Conservation (phyloP, 225 moss, liverwort and hornwort genomes). For the Ulota crispa region DNA sequence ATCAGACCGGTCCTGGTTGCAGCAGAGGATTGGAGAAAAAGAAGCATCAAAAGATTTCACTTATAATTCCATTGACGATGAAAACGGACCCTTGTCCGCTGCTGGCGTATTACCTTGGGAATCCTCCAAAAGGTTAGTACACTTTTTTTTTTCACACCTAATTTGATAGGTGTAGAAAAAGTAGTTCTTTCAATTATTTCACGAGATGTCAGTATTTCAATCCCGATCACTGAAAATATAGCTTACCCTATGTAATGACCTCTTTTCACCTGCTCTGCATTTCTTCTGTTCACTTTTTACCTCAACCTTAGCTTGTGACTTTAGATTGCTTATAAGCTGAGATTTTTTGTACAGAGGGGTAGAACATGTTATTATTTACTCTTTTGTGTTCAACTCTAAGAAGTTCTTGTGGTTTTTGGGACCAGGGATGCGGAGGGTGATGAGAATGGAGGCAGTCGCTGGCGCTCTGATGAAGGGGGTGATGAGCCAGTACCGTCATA, state of each 20-base stretch:
- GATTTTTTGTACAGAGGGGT: neutral
- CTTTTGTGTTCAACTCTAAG: neutral
- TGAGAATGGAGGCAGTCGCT: conserved; percentile 58
- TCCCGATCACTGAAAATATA: neutral
- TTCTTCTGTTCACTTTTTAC: neutral
- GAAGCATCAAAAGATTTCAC: conserved; percentile 24
- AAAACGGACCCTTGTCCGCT: conserved; percentile 21
- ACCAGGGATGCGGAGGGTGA: conserved; percentile 37
- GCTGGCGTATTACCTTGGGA: conserved; percentile 39
- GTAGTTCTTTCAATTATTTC: neutral
- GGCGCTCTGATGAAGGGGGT: conserved; percentile 59
- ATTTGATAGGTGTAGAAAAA: neutral
- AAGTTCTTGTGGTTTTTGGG: conserved; percentile 8
- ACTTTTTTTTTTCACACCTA: neutral
- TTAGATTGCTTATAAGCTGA: neutral
- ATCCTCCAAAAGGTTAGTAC: conserved; percentile 39
- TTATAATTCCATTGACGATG: conserved; percentile 21
- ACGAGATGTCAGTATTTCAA: neutral
- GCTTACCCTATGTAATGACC: neutral
- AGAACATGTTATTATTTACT: neutral
- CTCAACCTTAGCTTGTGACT: neutral
- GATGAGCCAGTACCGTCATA: conserved; percentile 35
- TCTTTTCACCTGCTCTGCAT: neutral
- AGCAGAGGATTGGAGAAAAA: conserved; percentile 45
- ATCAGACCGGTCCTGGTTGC: conserved; percentile 58